Base-by-base conservation (phyloP, 78 protist genomes). In the Diacronema lutheri region DNA sequence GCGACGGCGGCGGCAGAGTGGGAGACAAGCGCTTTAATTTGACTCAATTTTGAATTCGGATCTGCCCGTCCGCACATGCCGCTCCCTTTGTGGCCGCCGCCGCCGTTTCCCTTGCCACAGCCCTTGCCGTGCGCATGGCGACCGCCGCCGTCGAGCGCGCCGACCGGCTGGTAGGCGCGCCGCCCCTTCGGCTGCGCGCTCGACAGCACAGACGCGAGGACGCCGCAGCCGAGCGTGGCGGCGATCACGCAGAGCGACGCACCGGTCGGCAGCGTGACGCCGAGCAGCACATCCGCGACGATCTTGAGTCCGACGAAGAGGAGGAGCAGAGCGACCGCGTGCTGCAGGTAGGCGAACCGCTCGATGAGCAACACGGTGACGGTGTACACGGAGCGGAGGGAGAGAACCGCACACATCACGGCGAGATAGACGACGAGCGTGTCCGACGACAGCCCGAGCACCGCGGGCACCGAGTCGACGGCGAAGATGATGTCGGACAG, bases 381-480 rank as follows among this genome's bases (percentile, higher is more conserved):
- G 14, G 65, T 26, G 31, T 60, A 60, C 25, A 60, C 6, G 20
- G 65, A 60, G 65, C 65, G 65, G 33, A 60, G 31, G 33, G 33
- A 1, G 38, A 80, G 57, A 4, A 80, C 20, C 10, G 84, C 84
- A 37, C 57, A 80, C 21, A 72, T 41, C 33, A 40, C 55, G 37
- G 61, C 26, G 13, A 50, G 37, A 73, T 81, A 81, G n/a, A 50
- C 86, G 33, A 81, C 37, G 6, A 81, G 38, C 57, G 86, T 4
- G n/a, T 81, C 86, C 20, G 9, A 7, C 31, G 86, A 33, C 33
- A 81, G n/a, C 29, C 79, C 79, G 38, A 71, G 50, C 37, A 71
- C 79, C 2, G 79, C 79, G 23, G 79, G 79, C 58, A 71, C 41
- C 31, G 44, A 31, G 46, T 74, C 81, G 41, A 74, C 81, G 0